Evolutionary conservation across 2,329 filamentous ascomycete genomes (phyloP).

Genomic region (Fusarium sp.): DNA sequence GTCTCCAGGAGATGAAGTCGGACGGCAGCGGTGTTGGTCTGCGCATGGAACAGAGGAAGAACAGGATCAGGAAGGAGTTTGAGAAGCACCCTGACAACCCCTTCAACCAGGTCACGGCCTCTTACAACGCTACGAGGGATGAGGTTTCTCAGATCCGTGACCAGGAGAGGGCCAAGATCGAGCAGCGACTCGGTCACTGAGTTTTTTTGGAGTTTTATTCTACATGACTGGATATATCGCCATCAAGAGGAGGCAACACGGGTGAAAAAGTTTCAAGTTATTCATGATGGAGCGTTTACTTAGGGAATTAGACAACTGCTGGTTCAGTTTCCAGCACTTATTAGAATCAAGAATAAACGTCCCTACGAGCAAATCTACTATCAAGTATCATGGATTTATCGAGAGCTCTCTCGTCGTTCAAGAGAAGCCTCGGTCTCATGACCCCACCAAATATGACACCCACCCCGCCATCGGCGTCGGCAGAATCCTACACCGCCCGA

Average conservation of each 20-base stretch:
- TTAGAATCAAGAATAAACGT: slow-evolving; percentile 1
- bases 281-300: slow-evolving; percentile 25
- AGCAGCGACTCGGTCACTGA: slow-evolving; percentile 70
- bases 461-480: neutral
- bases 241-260: neutral
- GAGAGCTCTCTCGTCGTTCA: neutral
- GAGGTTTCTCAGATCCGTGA: slow-evolving; percentile 77
- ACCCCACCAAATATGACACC: neutral
- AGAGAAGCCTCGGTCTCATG: neutral
- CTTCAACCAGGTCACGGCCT: slow-evolving; percentile 84
- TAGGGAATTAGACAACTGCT: slow-evolving; percentile 36
- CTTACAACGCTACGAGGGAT: slow-evolving; percentile 82
- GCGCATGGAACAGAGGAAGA: slow-evolving; percentile 85
- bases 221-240: slow-evolving; percentile 5
- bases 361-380: neutral
- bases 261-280: slow-evolving; percentile 11
- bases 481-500: slow-evolving; percentile 39
- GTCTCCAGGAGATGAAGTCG: slow-evolving; percentile 85
- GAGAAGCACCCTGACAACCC: slow-evolving; percentile 95
- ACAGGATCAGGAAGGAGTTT: slow-evolving; percentile 90
- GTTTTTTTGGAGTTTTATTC: neutral
- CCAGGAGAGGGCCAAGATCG: slow-evolving; percentile 78
- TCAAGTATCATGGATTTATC: neutral
- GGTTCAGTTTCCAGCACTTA: slow-evolving; percentile 22
- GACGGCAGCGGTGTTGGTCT: slow-evolving; percentile 80